Conservation (phyloP, 1,139 yeast genomes). For the Magnusiomyces suaveolens region DNA sequence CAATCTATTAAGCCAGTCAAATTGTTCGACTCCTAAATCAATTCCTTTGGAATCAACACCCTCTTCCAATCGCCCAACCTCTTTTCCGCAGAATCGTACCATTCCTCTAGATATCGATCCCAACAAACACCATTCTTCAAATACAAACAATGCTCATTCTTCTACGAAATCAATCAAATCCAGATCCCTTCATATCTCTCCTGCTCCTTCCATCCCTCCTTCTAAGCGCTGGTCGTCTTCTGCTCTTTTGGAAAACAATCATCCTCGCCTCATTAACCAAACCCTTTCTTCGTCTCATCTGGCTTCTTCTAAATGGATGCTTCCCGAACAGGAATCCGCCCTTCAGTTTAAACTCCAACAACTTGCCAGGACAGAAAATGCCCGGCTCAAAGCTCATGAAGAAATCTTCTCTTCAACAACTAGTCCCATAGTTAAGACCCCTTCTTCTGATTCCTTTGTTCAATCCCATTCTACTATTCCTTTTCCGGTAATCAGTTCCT, state of each 20-base stretch:
- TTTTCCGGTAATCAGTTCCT: neutral
- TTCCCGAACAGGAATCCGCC: conserved; percentile 20
- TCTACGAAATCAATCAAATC: neutral
- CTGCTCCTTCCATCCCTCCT: too few relatives aligned
- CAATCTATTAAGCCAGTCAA: too few relatives aligned
- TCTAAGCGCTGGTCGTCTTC: neutral
- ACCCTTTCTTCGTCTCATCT: neutral
- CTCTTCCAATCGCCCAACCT: too few relatives aligned
- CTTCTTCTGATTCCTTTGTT: neutral
- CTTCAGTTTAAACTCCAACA: conserved; percentile 27
- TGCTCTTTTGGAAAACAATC: neutral
- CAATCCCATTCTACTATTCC: conserved; percentile 5
- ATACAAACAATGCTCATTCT: neutral
- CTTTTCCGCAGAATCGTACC: too few relatives aligned
- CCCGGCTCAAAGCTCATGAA: conserved; percentile 16
- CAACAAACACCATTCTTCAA: neutral
- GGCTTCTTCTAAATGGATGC: neutral
- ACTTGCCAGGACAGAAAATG: conserved; percentile 30
- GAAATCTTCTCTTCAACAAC: neutral
- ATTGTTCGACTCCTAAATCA: too few relatives aligned
- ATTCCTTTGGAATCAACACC: too few relatives aligned
- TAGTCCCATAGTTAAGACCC: neutral
- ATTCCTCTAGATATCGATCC: neutral
- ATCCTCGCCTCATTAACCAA: neutral
- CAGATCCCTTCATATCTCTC: neutral